Percentiles rank a stretch among this genome's conserved stretches.
Conservation (phyloP, 768 basidiomycete genomes). For the Hortiboletus flavorubellus region DNA sequence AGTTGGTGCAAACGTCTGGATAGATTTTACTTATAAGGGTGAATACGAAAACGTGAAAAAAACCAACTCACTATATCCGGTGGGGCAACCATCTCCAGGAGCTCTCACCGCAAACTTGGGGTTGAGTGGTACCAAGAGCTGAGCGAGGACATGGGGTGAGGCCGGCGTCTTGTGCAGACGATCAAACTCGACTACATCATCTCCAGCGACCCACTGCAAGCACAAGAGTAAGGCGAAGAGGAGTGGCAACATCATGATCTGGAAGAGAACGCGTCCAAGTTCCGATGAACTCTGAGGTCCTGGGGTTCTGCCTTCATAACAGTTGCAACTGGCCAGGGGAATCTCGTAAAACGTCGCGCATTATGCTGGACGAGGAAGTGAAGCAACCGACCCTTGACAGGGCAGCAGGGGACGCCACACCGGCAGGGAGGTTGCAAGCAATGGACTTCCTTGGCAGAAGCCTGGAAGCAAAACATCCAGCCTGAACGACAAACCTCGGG, state of each 20-base stretch:
- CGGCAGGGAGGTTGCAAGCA: neutral
- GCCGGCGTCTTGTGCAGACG: conserved; percentile 5
- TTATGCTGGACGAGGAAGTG: no score
- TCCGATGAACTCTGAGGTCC: neutral
- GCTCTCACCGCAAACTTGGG: conserved; percentile 9
- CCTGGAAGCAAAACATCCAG: no score
- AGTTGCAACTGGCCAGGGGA: neutral
- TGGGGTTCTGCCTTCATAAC: neutral
- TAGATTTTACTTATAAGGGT: neutral
- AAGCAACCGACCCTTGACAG: neutral
- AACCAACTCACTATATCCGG: conserved; percentile 12
- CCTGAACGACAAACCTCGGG: no score
- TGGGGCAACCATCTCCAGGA: conserved; percentile 4
- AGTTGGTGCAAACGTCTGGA: conserved; percentile 21
- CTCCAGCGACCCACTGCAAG: conserved; percentile 8
- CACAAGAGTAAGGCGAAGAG: conserved; percentile 12
- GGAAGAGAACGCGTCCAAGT: neutral
- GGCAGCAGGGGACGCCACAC: neutral
- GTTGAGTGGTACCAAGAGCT: conserved; percentile 10
- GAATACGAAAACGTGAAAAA: neutral
- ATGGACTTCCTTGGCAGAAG: no score
- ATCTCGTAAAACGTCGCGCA: neutral
- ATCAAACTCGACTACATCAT: neutral
- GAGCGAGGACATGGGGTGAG: neutral
- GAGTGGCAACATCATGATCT: conserved; percentile 5